Percentiles rank a stretch among this genome's conserved stretches.
These are phyloP conservation scores for Fusarium piperis DNA, from an alignment of 2,329 filamentous ascomycete species.

Conservation along the genomic window DNA sequence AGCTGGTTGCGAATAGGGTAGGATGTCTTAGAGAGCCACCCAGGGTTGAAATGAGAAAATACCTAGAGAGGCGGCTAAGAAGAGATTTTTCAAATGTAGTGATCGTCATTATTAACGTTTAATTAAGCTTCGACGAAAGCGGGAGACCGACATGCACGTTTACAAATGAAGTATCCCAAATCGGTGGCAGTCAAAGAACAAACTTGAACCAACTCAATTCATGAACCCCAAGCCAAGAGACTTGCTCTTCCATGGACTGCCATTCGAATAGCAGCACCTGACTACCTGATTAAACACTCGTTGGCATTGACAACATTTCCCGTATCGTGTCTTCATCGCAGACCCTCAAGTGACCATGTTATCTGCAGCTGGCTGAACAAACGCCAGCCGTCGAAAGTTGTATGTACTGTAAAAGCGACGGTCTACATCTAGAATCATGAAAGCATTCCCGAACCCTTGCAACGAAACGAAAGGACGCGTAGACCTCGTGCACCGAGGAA, in stretches of 20 bases:
- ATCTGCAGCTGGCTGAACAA: background rate
- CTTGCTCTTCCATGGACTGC: background rate
- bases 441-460: conserved; percentile 29
- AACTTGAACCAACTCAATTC: background rate
- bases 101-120: background rate
- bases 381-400: conserved; percentile 7
- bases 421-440: conserved; percentile 41
- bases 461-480: conserved; percentile 37
- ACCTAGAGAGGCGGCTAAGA: background rate
- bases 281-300: too few relatives aligned
- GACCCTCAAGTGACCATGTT: background rate
- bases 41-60: background rate
- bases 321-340: background rate
- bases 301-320: background rate
- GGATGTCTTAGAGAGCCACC: background rate
- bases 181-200: too few relatives aligned
- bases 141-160: background rate
- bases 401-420: conserved; percentile 20
- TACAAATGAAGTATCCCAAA: too few relatives aligned
- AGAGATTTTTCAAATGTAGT: background rate
- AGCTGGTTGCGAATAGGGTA: background rate
- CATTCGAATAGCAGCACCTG: background rate
- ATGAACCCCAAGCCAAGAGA: background rate
- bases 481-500: conserved; percentile 26
- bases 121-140: background rate